These are phyloP conservation scores for Hypomontagnella submonticulosa DNA, from an alignment of 495 filamentous ascomycete species.

Conservation along the genomic window DNA sequence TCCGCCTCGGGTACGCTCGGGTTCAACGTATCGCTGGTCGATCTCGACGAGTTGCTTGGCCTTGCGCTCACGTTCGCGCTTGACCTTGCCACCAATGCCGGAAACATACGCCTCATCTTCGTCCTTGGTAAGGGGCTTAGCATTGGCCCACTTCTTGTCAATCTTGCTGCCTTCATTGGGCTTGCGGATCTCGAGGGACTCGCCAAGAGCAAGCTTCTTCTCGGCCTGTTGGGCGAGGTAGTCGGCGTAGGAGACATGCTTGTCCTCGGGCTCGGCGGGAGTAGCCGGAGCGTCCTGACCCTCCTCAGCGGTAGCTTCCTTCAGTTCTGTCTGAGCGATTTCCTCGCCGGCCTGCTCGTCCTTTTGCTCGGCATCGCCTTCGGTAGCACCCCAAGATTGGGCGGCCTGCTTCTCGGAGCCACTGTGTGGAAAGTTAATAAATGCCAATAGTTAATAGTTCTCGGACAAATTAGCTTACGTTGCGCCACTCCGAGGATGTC, in stretches of 20 bases:
- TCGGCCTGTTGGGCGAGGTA: conserved; percentile 89
- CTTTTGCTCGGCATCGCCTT: conserved; percentile 81
- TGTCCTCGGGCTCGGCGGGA: conserved; percentile 79
- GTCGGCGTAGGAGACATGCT: conserved; percentile 85
- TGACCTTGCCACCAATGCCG: conserved; percentile 78
- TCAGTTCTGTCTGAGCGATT: conserved; percentile 84
- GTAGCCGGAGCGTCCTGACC: conserved; percentile 49
- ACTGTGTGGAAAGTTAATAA: conserved; percentile 52
- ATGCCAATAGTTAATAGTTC: conserved; percentile 5
- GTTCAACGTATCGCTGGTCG: conserved; percentile 81
- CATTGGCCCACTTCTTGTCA: conserved; percentile 91
- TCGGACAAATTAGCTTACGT: conserved; percentile 63
- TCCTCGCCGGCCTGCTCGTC: conserved; percentile 90
- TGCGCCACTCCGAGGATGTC: conserved; percentile 79
- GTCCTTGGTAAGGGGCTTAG: conserved; percentile 78
- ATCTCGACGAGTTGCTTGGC: conserved; percentile 89
- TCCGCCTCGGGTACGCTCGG: conserved; percentile 63
- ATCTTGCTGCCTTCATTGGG: conserved; percentile 87
- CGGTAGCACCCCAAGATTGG: conserved; percentile 87
- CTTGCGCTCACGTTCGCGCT: conserved; percentile 91
- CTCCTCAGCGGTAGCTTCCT: conserved; percentile 64
- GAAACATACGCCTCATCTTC: conserved; percentile 81
- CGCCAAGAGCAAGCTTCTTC: conserved; percentile 79
- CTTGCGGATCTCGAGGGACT: conserved; percentile 75
- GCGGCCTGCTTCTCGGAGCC: conserved; percentile 93